These are phyloP conservation scores for Aaosphaeria pasadenensis DNA, from an alignment of 2,329 filamentous ascomycete species.

Conservation along the genomic window DNA sequence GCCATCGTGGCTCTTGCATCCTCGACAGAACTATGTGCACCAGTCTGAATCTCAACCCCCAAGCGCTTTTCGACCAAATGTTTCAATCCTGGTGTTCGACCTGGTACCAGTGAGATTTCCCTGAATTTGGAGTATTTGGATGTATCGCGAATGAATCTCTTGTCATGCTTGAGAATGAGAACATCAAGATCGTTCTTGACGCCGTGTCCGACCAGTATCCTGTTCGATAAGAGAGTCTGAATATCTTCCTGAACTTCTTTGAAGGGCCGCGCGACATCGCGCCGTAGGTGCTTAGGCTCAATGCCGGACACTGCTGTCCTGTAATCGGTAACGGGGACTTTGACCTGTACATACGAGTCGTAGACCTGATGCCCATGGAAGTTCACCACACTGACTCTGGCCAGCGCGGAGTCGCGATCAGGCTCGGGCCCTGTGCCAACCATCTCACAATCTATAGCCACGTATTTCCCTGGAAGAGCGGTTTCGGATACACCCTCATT, in stretches of 20 bases:
- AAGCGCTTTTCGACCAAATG: conserved; percentile 56
- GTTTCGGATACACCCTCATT: conserved; percentile 48
- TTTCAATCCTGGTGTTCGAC: conserved; percentile 67
- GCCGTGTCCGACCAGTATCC: conserved; percentile 80
- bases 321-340: conserved; percentile 82
- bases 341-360: conserved; percentile 84
- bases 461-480: conserved; percentile 78
- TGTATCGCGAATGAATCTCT: conserved; percentile 79
- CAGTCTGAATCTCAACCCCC: conserved; percentile 58
- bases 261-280: conserved; percentile 53
- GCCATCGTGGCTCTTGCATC: conserved; percentile 91
- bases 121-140: conserved; percentile 73
- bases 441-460: conserved; percentile 97
- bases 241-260: conserved; percentile 74
- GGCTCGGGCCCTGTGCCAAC: conserved; percentile 72
- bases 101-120: conserved; percentile 57
- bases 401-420: conserved; percentile 71
- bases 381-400: conserved; percentile 86
- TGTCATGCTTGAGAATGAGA: conserved; percentile 74
- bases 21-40: conserved; percentile 61
- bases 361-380: conserved; percentile 91
- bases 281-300: conserved; percentile 66
- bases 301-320: conserved; percentile 84
- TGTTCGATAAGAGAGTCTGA: conserved; percentile 63
- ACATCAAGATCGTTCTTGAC: conserved; percentile 74